Conservation (phyloP, 768 basidiomycete genomes). For the Suillus decipiens region DNA sequence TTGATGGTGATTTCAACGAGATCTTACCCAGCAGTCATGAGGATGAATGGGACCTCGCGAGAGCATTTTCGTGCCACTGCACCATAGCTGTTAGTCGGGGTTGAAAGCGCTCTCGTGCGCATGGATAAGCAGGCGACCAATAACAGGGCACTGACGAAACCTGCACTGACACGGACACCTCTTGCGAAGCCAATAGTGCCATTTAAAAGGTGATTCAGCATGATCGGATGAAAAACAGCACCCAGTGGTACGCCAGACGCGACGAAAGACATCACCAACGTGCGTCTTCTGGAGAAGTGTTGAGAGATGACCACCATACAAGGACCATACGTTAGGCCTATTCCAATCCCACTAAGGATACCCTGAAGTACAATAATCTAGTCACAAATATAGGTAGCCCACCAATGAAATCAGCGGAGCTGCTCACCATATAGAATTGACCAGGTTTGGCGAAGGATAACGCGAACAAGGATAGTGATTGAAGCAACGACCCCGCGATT, state of each 20-base stretch:
- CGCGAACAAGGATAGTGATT: constrained; percentile 28
- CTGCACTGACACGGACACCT: constrained; percentile 41
- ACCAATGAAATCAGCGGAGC: background rate
- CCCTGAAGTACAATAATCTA: constrained; percentile 48
- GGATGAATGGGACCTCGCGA: constrained; percentile 24
- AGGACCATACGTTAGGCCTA: constrained; percentile 48
- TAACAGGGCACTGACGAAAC: constrained; percentile 38
- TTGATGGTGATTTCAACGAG: background rate
- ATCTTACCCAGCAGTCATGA: constrained; percentile 26
- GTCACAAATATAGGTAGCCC: background rate
- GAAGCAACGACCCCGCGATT: constrained; percentile 18
- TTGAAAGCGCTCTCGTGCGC: constrained; percentile 33
- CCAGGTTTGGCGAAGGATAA: constrained; percentile 28
- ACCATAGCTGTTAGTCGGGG: constrained; percentile 16
- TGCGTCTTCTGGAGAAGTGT: constrained; percentile 42
- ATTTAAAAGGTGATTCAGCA: constrained; percentile 51
- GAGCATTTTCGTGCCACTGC: constrained; percentile 26
- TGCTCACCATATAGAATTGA: constrained; percentile 29
- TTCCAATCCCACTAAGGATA: constrained; percentile 40
- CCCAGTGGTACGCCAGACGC: constrained; percentile 54
- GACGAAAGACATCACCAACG: constrained; percentile 46
- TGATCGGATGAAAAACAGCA: constrained; percentile 56
- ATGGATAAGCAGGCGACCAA: constrained; percentile 41
- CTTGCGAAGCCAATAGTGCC: constrained; percentile 46
- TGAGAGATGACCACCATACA: constrained; percentile 44